Base-by-base conservation (phyloP, 768 basidiomycete genomes). In the Boletus speciosus region DNA sequence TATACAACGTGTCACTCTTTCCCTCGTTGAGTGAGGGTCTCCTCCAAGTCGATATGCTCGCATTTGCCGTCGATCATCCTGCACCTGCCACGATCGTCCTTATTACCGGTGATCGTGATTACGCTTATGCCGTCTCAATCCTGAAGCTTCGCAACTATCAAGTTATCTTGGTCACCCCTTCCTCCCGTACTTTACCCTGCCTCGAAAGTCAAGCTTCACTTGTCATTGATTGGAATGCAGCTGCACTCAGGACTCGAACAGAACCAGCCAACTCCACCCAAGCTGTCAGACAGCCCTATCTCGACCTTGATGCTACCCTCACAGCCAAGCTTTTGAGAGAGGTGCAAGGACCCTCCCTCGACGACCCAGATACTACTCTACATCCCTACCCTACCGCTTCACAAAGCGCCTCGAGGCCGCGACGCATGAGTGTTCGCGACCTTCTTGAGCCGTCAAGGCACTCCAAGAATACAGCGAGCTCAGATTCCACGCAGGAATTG, bases 51-150 rank as follows among this genome's bases (percentile, higher is more conserved):
- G 87, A 88, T 61, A 82, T 88, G 76, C 69, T 88, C 52, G 74
- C 80, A 7, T 79, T 81, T 64, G 85, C 82, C n/a, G 78, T 84
- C 61, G 86, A 88, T 69, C 78, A 80, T 57, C 70, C 77, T 4
- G 53, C 76, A 3, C 78, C 79, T 53, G 62, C 78, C 27, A 85
- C 84, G 15, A 69, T 86, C 59, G 67, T 87, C 41, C 71, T 89
- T 36, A 83, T 89, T 60, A 78, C 85, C 0, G 83, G 81, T 16
- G 85, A 88, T 66, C 76, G 83, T 39, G 85, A 87, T 64, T 81
- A 85, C 59, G 78, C 80, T 5, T 87, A 85, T 62, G 80, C 81
- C n/a, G 66, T 85, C 42, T 80, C 85, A 2, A 72, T 74, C 35
- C 69, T 88, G 44, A 78, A 80, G 32, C 73, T 81, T 49, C 77